Conservation (phyloP, 805 yeast species). For the Teunomyces barrocoloradensis region DNA sequence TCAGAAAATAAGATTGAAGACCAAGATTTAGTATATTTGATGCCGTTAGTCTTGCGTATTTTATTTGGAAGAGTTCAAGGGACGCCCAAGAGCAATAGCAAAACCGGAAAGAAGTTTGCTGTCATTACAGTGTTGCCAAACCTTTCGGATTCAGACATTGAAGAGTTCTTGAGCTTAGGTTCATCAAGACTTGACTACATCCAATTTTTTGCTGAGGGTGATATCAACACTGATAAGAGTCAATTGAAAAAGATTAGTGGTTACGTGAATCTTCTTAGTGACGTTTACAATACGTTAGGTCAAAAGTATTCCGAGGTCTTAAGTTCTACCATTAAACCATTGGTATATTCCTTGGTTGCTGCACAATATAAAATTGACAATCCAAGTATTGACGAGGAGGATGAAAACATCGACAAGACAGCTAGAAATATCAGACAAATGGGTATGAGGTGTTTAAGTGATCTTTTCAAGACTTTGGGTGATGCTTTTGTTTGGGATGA, state of each 20-base stretch:
- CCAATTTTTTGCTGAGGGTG: conserved; percentile 24
- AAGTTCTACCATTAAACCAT: conserved; percentile 51
- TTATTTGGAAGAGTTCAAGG: conserved; percentile 84
- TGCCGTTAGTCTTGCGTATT: conserved; percentile 75
- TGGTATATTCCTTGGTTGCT: conserved; percentile 51
- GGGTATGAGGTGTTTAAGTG: conserved; percentile 63
- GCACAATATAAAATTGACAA: conserved; percentile 46
- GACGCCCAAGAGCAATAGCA: conserved; percentile 64
- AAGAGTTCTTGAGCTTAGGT: conserved; percentile 61
- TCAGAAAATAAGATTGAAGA: conserved; percentile 56
- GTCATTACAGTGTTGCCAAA: conserved; percentile 63
- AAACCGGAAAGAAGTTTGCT: conserved; percentile 69
- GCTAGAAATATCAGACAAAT: conserved; percentile 62
- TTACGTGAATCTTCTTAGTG: conserved; percentile 58
- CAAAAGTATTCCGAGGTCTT: conserved; percentile 50
- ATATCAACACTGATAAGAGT: conserved; percentile 18
- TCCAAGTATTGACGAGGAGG: conserved; percentile 10
- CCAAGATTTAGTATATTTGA: conserved; percentile 55
- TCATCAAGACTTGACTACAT: conserved; percentile 49
- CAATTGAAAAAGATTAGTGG: conserved; percentile 57
- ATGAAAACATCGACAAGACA: conserved; percentile 33
- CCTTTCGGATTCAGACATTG: conserved; percentile 50
- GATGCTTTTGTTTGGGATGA: conserved; percentile 53
- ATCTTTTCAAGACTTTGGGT: conserved; percentile 54
- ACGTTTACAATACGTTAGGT: conserved; percentile 59